Evolutionary conservation across 768 basidiomycete genomes (phyloP).

Genomic region (Pisolithus tinctorius): DNA sequence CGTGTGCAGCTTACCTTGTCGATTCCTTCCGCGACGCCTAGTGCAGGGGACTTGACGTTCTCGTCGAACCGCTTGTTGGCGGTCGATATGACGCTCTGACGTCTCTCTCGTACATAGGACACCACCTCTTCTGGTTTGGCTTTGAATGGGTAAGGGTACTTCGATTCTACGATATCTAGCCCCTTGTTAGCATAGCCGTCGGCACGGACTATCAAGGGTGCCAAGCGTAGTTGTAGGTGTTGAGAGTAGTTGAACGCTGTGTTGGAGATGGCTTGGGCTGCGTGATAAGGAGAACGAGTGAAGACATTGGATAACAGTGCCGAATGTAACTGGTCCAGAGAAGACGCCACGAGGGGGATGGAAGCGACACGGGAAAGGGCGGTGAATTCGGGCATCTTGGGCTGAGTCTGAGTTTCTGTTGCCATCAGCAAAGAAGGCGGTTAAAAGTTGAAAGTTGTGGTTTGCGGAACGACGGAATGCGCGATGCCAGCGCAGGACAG

Average conservation of each 20-base stretch:
- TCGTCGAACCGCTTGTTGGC: slow-evolving; percentile 64
- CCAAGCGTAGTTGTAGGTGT: slow-evolving; percentile 59
- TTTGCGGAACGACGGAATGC: background rate
- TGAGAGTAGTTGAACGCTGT: slow-evolving; percentile 57
- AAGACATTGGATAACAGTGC: slow-evolving; percentile 53
- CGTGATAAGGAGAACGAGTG: slow-evolving; percentile 59
- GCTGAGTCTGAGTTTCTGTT: slow-evolving; percentile 23
- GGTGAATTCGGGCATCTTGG: slow-evolving; percentile 47
- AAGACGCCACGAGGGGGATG: slow-evolving; percentile 67
- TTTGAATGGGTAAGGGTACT: slow-evolving; percentile 72
- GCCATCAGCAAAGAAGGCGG: slow-evolving; percentile 27
- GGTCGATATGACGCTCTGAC: slow-evolving; percentile 44
- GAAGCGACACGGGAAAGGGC: slow-evolving; percentile 56
- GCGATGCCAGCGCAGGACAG: too few species aligned
- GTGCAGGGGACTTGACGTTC: slow-evolving; percentile 56
- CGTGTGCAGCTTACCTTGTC: slow-evolving; percentile 51
- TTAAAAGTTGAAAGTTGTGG: background rate
- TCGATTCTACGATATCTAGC: slow-evolving; percentile 64
- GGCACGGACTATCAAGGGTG: slow-evolving; percentile 56
- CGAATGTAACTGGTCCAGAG: slow-evolving; percentile 51
- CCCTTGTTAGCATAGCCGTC: slow-evolving; percentile 69
- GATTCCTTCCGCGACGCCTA: slow-evolving; percentile 56
- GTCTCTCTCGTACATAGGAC: slow-evolving; percentile 49
- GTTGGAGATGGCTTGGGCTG: slow-evolving; percentile 54
- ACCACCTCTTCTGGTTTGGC: slow-evolving; percentile 67